A percentile compares a stretch with the other conserved stretches of the same genome.
Evolutionary conservation across 2,329 filamentous ascomycete species (phyloP).

Genomic region (Scorias spongiosa): DNA sequence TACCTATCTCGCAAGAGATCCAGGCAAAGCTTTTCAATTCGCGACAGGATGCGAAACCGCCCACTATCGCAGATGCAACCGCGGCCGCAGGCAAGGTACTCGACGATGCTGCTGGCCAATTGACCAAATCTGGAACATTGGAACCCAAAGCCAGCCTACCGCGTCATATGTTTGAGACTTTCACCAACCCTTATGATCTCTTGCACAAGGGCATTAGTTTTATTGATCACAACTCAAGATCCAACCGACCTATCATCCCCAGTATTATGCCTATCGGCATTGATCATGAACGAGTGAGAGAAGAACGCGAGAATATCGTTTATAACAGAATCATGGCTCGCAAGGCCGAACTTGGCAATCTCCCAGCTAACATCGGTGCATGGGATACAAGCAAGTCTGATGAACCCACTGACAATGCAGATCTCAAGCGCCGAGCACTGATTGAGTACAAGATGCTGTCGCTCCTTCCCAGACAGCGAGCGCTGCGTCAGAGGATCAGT

Average conservation of each 20-base stretch:
- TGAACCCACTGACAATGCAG: slow-evolving; percentile 57
- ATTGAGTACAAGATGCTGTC: slow-evolving; percentile 91
- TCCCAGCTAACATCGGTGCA: slow-evolving; percentile 72
- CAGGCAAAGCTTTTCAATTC: slow-evolving; percentile 73
- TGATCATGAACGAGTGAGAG: slow-evolving; percentile 70
- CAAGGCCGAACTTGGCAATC: slow-evolving; percentile 65
- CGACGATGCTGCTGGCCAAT: slow-evolving; percentile 32
- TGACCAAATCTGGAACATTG: slow-evolving; percentile 21
- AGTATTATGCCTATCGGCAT: slow-evolving; percentile 80
- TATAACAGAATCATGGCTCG: slow-evolving; percentile 82
- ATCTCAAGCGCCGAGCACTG: slow-evolving; percentile 71
- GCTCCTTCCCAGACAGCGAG: slow-evolving; percentile 75
- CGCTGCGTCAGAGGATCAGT: slow-evolving; percentile 72
- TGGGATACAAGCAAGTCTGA: slow-evolving; percentile 66
- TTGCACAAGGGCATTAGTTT: slow-evolving; percentile 54
- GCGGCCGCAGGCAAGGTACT: slow-evolving; percentile 34
- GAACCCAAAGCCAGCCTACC: slow-evolving; percentile 24
- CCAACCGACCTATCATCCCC: slow-evolving; percentile 65
- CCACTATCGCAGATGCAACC: slow-evolving; percentile 25
- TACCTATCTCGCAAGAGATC: slow-evolving; percentile 60
- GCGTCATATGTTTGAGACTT: slow-evolving; percentile 48
- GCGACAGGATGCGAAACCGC: slow-evolving; percentile 41
- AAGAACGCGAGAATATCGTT: slow-evolving; percentile 74
- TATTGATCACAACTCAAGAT: slow-evolving; percentile 59
- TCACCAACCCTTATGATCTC: slow-evolving; percentile 55